Conservation (phyloP, 2,329 filamentous ascomycete genomes). For the Fusarium sulawesiense region DNA sequence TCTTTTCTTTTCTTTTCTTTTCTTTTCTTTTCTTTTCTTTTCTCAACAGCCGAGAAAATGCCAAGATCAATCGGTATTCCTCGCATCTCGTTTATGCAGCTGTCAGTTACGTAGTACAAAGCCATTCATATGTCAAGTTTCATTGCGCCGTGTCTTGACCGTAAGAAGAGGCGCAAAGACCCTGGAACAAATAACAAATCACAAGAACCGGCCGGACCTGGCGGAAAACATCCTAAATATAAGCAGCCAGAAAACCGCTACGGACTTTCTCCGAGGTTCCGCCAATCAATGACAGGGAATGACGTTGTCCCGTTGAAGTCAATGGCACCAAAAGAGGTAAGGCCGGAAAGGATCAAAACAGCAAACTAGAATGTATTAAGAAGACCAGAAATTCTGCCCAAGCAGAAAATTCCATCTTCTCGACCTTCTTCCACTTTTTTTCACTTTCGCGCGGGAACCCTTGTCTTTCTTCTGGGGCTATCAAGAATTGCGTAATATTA, state of each 20-base stretch:
- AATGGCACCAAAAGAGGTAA: background rate
- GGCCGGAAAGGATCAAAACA: background rate
- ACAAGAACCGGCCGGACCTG: background rate
- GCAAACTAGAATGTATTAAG: background rate
- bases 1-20: no score
- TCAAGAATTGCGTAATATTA: background rate
- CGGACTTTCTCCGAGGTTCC: background rate
- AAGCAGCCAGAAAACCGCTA: background rate
- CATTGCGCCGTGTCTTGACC: background rate
- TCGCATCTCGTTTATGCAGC: background rate
- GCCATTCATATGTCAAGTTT: background rate
- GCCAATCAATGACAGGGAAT: background rate
- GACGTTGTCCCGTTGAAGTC: background rate
- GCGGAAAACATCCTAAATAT: background rate
- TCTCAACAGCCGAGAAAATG: background rate
- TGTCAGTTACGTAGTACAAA: background rate
- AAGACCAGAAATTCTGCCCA: background rate
- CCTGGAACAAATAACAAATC: background rate
- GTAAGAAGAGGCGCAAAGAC: background rate
- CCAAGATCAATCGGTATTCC: background rate
- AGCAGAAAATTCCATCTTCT: background rate
- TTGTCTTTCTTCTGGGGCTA: background rate
- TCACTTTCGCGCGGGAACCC: background rate
- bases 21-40: background rate
- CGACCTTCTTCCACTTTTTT: background rate